Conservation (phyloP, 176 grass and related monocot species). For the bread wheat (Triticum aestivum) region DNA sequence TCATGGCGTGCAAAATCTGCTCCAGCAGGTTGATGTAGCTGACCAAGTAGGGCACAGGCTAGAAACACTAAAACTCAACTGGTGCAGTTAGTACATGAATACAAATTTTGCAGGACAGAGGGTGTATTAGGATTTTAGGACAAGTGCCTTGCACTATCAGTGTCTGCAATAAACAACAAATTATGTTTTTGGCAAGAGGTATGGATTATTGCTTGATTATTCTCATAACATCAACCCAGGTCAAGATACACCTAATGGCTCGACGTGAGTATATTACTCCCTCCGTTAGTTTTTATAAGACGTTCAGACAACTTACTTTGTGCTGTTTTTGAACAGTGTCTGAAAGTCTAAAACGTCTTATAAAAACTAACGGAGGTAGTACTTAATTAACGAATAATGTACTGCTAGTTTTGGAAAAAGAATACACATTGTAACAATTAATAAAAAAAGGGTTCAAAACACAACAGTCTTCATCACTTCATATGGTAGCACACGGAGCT, state of each 20-base stretch:
- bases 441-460: conserved; percentile 45
- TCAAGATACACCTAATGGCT: background rate
- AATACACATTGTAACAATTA: background rate
- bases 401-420: background rate
- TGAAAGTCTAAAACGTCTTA: too few species aligned
- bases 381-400: conserved; percentile 22
- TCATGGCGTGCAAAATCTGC: conserved; percentile 55
- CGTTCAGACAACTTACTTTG: too few species aligned
- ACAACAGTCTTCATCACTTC: conserved; percentile 78
- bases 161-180: background rate
- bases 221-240: background rate
- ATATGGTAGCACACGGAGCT: conserved; percentile 85
- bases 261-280: background rate
- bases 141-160: background rate
- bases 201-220: background rate
- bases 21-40: conserved; percentile 45
- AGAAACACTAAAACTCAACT: conserved; percentile 32
- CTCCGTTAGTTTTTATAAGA: too few species aligned
- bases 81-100: conserved; percentile 10
- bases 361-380: too few species aligned
- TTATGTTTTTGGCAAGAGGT: background rate
- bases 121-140: background rate
- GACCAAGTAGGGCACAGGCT: conserved; percentile 24
- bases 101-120: background rate
- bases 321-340: too few species aligned